Base-by-base conservation (phyloP, 2,329 filamentous ascomycete genomes). In the Dothiorella sarmentorum region DNA sequence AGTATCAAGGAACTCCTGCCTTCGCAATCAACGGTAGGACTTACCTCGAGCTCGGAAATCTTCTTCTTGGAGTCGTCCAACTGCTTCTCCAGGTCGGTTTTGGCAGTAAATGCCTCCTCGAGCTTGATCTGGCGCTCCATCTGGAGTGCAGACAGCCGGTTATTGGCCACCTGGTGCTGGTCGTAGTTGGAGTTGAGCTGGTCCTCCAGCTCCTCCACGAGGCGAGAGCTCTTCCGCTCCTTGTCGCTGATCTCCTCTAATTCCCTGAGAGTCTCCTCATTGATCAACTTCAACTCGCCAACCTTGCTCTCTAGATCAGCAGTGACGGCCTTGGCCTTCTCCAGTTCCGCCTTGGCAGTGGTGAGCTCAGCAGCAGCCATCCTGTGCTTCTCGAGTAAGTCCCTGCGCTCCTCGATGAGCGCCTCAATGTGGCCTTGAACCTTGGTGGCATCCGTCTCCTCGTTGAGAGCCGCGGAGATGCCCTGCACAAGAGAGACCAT, bases 191-290 rank as follows among this genome's bases (percentile, higher is more conserved):
- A 90, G 69, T 93, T 92, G 56, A 99, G 85, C 73, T 99, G 94
- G 67, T 97, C 93, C 74, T 99, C 94, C 4, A 99, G 85, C 75
- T 99, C 93, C 71, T 97, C 91, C 7, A 99, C 90, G 11, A 99
- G 80, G 20, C 91, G 86, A 40, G 90, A 89, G 73, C 94, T 95
- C 81, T 96, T 97, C 78, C 91, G 87, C 79, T 95, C 96, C 75
- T 84, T 84, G 15, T 79, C 76, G 20, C 75, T 78, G 58, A 85
- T 76, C 63, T 77, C 77, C 62, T 82, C 79, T 22, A 87, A 77
- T 65, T 85, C 82, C 61, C 79, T 79, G 38, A 84, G 72, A 56
- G 81, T 81, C 61, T 82, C 78, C 52, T 84, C 78, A 62, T 84
- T 79, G 63, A 77, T 71, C 18, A 66, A 61, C 66, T 77, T 78